These are phyloP conservation scores for barley (Hordeum vulgare) DNA, from an alignment of 176 grass and related monocot species.

Conservation along the genomic window MorexV3_pseudomolecules_assembly NC_058519.1:484429941-484430440, in stretches of 20 bases:
- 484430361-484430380: constrained; percentile 78
- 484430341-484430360: constrained; percentile 58
- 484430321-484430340: constrained; percentile 13
- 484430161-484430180: not conserved
- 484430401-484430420: constrained; percentile 88
- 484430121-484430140: not conserved
- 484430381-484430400: constrained; percentile 83
- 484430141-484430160: not conserved
- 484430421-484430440: constrained; percentile 80
- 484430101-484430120: not conserved
- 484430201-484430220: constrained; percentile 99
- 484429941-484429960: constrained; percentile 90
- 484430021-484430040: not conserved
- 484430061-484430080: not conserved
- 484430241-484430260: constrained; percentile 98
- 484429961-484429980: constrained; percentile 34
- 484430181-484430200: constrained; percentile 64
- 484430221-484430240: constrained; percentile 94
- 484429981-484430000: constrained; percentile 13
- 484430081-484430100: not conserved
- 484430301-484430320: constrained; percentile 6
- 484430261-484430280: constrained; percentile 93
- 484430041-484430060: not conserved
- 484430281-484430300: constrained; percentile 8
- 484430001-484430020: not conserved